phyloP scores from a whole-genome alignment of 140 eudicot species.

The Ambrosia hybrid region DNA sequence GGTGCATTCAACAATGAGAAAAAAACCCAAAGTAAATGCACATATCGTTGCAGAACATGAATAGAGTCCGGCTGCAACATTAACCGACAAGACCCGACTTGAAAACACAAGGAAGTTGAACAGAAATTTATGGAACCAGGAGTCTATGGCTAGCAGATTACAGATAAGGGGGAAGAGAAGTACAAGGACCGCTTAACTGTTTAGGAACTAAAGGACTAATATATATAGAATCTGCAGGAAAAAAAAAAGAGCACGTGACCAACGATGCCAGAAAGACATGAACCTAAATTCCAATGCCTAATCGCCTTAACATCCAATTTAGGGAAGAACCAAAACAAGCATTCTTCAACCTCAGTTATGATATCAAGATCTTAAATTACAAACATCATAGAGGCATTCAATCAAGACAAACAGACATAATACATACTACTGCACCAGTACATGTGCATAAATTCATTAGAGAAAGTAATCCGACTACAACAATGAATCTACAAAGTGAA shows the following conservation, averaged over 20 bases:
- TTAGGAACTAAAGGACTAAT: neutral
- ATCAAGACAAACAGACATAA: neutral
- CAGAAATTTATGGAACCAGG: neutral
- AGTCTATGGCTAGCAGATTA: neutral
- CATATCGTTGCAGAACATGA: neutral
- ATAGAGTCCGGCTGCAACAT: conserved; percentile 6
- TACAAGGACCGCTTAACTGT: neutral
- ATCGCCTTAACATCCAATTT: neutral
- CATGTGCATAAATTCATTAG: neutral
- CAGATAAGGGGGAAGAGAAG: neutral
- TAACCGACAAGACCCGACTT: neutral
- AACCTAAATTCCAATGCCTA: conserved; percentile 7
- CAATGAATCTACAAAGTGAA: neutral
- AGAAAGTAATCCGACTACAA: conserved; percentile 12
- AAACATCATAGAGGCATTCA: conserved; percentile 11
- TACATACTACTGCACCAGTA: neutral
- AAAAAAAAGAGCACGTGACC: neutral
- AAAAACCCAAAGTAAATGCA: neutral
- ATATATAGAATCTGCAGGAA: conserved; percentile 5
- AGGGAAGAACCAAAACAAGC: conserved; percentile 1
- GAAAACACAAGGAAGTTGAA: neutral
- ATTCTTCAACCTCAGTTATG: conserved; percentile 9
- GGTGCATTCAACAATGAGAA: neutral
- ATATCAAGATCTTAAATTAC: neutral
- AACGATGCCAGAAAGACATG: conserved; percentile 7